Evolutionary conservation across 257 asterid genomes (phyloP), one percentile per base, ranked within the genome.

Genomic region (Nicotiana attenuata): DNA sequence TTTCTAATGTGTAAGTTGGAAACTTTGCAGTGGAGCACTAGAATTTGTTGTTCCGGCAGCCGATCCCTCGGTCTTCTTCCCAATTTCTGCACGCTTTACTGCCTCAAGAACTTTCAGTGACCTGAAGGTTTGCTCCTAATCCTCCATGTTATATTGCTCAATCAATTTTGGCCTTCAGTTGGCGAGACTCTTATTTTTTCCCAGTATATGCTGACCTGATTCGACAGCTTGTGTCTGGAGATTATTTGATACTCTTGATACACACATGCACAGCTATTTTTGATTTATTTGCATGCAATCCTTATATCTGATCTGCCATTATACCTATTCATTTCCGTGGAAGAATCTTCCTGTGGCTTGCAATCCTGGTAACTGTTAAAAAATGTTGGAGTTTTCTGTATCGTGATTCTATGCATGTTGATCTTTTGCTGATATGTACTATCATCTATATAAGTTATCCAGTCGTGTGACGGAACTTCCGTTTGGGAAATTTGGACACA

Each of bases 1-100:
- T 47, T 81, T 83, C 82, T 83, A 76, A 82, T 65, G 38, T 81
- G 61, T 20, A 68, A 77, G 38, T 76, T 87, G 88, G 59, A 76
- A 57, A 63, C 63, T 80, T 82, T 88, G 92, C 97, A 95, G 99
- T 89, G 99, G 99, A 78, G 86, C 97, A 4, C 85, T 93, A 94
- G 99, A 95, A 76, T 93, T 95, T 65, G 93, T 93, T 65, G 94
- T 95, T 81, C 98, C 99, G 63, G 89, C 97, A 35, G 85, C 87
- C 17, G 98, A 93, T 81, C 83, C 97, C 3, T 87, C 98, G 3
- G 90, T 81, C 26, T 91, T 95, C 85, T 95, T 92, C 90, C 99
- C 99, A 75, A 93, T 93, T 82, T 88, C 97, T 50, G 99, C 91
- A 83, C 87, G 88, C 26, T 95, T 95, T 80, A 89, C 93, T 66